These are phyloP conservation scores for Boletus vermiculosoides DNA, from an alignment of 768 basidiomycete genomes.

Conservation along the genomic window DNA sequence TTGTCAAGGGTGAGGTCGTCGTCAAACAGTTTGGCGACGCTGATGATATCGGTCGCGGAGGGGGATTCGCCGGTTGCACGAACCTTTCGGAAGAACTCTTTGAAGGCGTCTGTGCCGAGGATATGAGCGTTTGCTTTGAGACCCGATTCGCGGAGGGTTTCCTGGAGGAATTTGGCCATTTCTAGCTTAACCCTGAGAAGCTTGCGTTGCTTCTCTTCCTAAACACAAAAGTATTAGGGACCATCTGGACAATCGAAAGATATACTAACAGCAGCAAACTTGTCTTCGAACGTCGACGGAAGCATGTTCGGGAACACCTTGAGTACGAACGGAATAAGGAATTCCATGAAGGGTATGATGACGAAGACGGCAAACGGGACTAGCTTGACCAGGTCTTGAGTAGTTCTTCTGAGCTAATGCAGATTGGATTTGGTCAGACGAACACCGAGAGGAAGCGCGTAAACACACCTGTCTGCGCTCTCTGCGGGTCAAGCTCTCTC, in stretches of 20 bases:
- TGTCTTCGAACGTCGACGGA: constrained; percentile 97
- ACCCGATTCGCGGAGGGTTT: constrained; percentile 92
- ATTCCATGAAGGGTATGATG: constrained; percentile 97
- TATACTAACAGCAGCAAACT: constrained; percentile 77
- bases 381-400: constrained; percentile 86
- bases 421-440: constrained; percentile 1
- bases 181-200: constrained; percentile 90
- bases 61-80: constrained; percentile 95
- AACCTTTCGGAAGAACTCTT: constrained; percentile 98
- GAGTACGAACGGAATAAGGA: constrained; percentile 91
- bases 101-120: constrained; percentile 92
- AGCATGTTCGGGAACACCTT: constrained; percentile 99
- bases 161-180: constrained; percentile 99
- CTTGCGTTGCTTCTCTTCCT: constrained; percentile 98
- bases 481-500: constrained; percentile 85
- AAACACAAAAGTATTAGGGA: neutral
- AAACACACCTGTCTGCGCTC: constrained; percentile 83
- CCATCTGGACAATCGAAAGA: neutral
- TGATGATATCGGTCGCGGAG: constrained; percentile 83
- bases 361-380: constrained; percentile 95
- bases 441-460: neutral
- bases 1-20: constrained; percentile 98
- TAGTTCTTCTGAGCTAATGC: constrained; percentile 83
- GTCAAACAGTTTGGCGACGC: constrained; percentile 95
- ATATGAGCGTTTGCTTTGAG: constrained; percentile 92